Evolutionary conservation across 306 rosid species (phyloP).

Genomic region (Lagenaria siceraria): DNA sequence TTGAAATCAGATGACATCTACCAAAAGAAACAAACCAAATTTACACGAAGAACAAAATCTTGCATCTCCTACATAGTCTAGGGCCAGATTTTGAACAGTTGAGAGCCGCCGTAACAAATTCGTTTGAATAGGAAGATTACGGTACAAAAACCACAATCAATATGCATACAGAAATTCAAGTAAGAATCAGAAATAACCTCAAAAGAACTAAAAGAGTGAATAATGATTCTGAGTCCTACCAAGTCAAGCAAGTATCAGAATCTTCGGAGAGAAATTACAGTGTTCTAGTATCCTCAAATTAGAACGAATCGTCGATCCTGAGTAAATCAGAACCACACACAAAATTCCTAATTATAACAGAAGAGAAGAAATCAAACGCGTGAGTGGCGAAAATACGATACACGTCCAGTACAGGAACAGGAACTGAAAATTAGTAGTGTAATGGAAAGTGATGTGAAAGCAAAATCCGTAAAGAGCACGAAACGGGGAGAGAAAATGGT

Average conservation of each 20-base stretch:
- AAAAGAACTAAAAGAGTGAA: background rate
- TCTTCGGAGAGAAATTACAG: background rate
- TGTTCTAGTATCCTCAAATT: background rate
- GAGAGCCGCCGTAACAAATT: background rate
- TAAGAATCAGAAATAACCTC: background rate
- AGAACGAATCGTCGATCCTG: background rate
- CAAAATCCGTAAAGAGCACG: slow-evolving; percentile 43
- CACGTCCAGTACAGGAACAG: background rate
- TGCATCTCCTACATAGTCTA: background rate
- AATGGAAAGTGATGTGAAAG: slow-evolving; percentile 15
- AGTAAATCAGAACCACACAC: background rate
- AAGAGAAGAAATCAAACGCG: background rate
- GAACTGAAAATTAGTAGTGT: background rate
- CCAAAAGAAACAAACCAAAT: background rate
- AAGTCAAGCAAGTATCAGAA: background rate
- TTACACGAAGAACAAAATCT: background rate
- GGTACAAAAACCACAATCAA: background rate
- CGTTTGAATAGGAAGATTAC: background rate
- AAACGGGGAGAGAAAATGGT: slow-evolving; percentile 28
- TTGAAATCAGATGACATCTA: slow-evolving; percentile 50
- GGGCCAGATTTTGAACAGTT: background rate
- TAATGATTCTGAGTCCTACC: background rate
- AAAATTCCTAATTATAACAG: background rate
- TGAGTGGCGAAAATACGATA: background rate
- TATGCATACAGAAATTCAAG: background rate